Evolutionary conservation across 306 rosid genomes (phyloP), one percentile per base, ranked within the genome.

Genomic region (Bauhinia variegata): DNA sequence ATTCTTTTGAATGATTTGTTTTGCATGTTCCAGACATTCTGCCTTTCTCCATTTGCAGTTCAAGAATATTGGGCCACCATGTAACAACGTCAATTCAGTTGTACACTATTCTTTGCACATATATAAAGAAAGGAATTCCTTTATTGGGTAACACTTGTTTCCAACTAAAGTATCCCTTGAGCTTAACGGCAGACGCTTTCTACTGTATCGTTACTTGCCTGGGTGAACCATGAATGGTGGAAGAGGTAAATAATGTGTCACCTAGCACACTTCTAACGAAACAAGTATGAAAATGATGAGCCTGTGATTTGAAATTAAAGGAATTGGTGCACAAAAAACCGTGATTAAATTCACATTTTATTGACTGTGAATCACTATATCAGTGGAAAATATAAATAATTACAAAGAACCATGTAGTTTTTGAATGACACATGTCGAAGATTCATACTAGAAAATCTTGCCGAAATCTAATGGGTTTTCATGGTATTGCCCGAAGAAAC

Each of bases 401-500:
- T 5, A 36, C 4, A 30, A 11, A 55, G 12, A 58, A 51, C 11
- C 64, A 48, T 7, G 65, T 54, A 16, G 16, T 16, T 75, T 16
- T 14, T 7, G 0, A 32, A 63, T 63, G 52, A 34, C 6, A 19
- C 14, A 28, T 54, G 16, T 30, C 17, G 37, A n/a, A 48, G 8
- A 23, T 32, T 43, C 44, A 14, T 54, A 54, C 8, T 4, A 77
- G 30, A 73, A 49, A 4, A 46, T 16, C 54, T 60, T 17, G 11
- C 34, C 48, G 34, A 68, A 23, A 67, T 52, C 49, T 7, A 31
- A 8, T 16, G 52, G 13, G 55, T 5, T 38, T 54, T 33, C 18
- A 15, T 7, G 70, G 62, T 58, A 74, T 52, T 75, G 9, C 51
- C 65, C 31, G 15, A 74, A 0, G 62, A 48, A 60, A 75, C 47